phyloP scores from a whole-genome alignment of 2,329 filamentous ascomycete genomes.

The Ophiocordyceps sinensis region DNA sequence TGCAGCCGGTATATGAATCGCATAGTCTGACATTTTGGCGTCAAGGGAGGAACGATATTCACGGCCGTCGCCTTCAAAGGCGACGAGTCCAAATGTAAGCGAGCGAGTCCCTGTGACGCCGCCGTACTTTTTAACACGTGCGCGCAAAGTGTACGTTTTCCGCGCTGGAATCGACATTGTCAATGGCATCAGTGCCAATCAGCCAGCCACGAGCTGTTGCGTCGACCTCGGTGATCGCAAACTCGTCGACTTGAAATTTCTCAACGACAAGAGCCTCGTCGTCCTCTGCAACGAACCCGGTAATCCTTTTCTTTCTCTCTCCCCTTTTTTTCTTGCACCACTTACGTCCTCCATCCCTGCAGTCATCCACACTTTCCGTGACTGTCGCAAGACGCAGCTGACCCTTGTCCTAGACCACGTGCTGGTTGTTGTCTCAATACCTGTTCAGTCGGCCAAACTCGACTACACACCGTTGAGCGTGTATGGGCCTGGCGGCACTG shows the following conservation, averaged over 20 bases:
- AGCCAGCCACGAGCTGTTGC: constrained; percentile 21
- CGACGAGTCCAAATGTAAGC: constrained; percentile 19
- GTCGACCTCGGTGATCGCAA: constrained; percentile 26
- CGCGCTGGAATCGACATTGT: constrained; percentile 34
- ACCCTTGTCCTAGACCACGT: constrained; percentile 9
- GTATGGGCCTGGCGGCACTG: constrained; percentile 2
- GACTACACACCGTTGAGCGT: constrained; percentile 21
- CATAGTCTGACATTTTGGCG: too few species aligned
- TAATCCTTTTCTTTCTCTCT: constrained; percentile 5
- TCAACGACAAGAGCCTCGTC: constrained; percentile 46
- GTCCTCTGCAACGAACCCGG: constrained; percentile 35
- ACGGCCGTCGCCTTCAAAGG: constrained; percentile 27
- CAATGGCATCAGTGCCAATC: constrained; percentile 42
- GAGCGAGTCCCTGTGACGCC: too few species aligned
- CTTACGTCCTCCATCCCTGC: not conserved
- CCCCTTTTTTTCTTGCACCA: too few species aligned
- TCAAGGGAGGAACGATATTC: constrained; percentile 20
- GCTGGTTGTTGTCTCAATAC: constrained; percentile 17
- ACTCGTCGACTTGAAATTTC: constrained; percentile 53
- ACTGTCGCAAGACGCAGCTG: not conserved
- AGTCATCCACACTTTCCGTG: not conserved
- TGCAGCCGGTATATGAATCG: not conserved
- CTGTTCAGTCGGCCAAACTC: constrained; percentile 20
- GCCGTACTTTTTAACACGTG: not conserved
- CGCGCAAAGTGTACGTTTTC: constrained; percentile 39